phyloP scores from a whole-genome alignment of 495 filamentous ascomycete genomes.

The Xylaria scruposa region DNA sequence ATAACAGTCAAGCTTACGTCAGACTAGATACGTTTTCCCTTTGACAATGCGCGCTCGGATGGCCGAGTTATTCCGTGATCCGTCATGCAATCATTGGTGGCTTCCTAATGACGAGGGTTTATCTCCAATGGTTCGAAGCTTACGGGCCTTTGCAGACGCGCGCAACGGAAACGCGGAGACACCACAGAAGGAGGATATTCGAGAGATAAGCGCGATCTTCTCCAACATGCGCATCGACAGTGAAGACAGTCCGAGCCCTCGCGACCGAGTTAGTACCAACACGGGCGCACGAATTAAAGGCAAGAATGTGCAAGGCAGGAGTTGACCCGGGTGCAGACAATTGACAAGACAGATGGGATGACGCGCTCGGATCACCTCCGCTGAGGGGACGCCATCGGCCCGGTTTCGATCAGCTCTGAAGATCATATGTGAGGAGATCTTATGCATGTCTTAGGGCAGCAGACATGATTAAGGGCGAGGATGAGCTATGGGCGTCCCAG shows the following conservation, averaged over 20 bases:
- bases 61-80: constrained; percentile 71
- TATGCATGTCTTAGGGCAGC: not conserved
- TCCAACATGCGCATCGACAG: constrained; percentile 48
- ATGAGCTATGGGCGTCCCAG: constrained; percentile 6
- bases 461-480: not conserved
- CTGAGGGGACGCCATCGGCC: not conserved
- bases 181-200: constrained; percentile 68
- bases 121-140: constrained; percentile 70
- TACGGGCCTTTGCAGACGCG: constrained; percentile 79
- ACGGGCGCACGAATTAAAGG: constrained; percentile 2
- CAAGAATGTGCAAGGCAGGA: constrained; percentile 22
- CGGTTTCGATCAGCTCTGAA: constrained; percentile 5
- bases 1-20: constrained; percentile 25
- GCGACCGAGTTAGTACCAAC: not conserved
- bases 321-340: not conserved
- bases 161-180: constrained; percentile 68
- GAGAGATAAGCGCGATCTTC: constrained; percentile 79
- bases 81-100: constrained; percentile 81
- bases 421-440: constrained; percentile 11
- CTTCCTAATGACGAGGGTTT: constrained; percentile 81
- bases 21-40: constrained; percentile 79
- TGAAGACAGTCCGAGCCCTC: constrained; percentile 29
- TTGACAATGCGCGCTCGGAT: constrained; percentile 74
- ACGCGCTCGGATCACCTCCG: not conserved
- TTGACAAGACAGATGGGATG: not conserved